Base-by-base conservation (phyloP, 768 basidiomycete genomes). In the Boletus tomentosulus region DNA sequence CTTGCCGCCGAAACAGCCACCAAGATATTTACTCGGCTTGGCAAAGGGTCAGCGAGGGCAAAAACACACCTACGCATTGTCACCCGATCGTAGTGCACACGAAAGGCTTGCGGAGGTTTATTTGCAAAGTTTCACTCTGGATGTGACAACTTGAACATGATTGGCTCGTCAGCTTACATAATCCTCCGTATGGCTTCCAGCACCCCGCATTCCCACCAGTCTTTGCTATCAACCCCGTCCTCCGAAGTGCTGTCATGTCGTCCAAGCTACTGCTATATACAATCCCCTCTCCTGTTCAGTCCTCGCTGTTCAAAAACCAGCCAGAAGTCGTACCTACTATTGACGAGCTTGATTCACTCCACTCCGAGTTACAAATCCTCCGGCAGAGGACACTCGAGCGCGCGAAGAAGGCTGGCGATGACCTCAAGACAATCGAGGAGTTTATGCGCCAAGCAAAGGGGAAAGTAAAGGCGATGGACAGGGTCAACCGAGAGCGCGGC, bases 401-500 rank as follows among this genome's bases (percentile, higher is more conserved):
- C 60, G 81, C 77, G 38, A 83, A 79, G 75, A 90, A 89, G 74
- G 90, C 89, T 0, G 80, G 79, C 31, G 83, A 86, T 63, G 89
- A 92, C 75, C 72, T 89, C 60, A 80, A 77, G 66, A 77, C 81
- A 50, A 83, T 92, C 61, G 83, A 87, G 57, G 88, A 87, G 70
- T 86, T 84, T 47, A 84, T 88, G 80, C 80, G 82, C 50, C 79
- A 81, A 55, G 78, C 89, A 73, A 87, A 82, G 72, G 86, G 86
- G 0, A 90, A 89, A 67, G 82, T 79, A 48, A 87, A 78, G 69
- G 79, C 76, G n/a, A 66, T 82, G 42, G 87, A 87, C 53, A 88
- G 81, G 71, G 74, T 84, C 56, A 87, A 86, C 73, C 78, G 82
- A 48, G 89, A 89, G 66, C 81, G 80, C 62, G 87, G 83, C 62